Base-by-base conservation (phyloP, 257 asterid genomes). In the Orobanche coerulescens region DNA sequence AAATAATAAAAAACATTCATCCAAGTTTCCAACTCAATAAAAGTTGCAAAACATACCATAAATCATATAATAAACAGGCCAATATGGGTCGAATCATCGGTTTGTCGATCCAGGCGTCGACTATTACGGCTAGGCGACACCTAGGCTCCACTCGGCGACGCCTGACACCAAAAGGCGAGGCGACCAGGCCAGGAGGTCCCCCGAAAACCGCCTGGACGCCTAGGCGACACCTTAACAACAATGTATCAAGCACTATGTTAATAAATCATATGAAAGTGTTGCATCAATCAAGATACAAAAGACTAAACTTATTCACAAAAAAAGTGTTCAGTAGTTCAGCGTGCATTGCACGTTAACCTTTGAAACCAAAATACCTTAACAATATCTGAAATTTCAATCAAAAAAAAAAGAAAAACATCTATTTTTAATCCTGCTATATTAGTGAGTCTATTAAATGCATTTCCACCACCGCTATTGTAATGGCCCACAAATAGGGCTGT, bases 301-400 rank as follows among this genome's bases (percentile, higher is more conserved):
- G 40, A 31, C 34, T 15, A 4, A 31, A 15, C 4, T 28, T 52
- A 34, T 31, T 33, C 53, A 22, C 14, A 8, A 56, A 47, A 25
- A 4, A 26, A 28, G 18, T 42, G 2, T 12, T 58, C 11, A 7
- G 22, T 22, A 63, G 39, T 51, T 50, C 43, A 61, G 40, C 53
- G 44, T 14, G 55, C 47, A 61, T 46, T 40, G 42, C 18, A 25
- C 51, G 40, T 16, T 43, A 49, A 34, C 54, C 26, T 46, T 34
- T 44, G 48, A 48, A 47, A 13, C 57, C 58, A 14, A 22, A 44
- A 18, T 36, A 15, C 25, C 13, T 20, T 18, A 14, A 28, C 23
- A 22, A 24, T 54, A 42, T 28, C 63, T 42, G 62, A 19, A 54
- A 43, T 8, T 53, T 53, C 62, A 62, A 31, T 60, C 39, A 42